These are phyloP conservation scores for Halenospora varia DNA, from an alignment of 495 filamentous ascomycete genomes.

Conservation along the genomic window DNA sequence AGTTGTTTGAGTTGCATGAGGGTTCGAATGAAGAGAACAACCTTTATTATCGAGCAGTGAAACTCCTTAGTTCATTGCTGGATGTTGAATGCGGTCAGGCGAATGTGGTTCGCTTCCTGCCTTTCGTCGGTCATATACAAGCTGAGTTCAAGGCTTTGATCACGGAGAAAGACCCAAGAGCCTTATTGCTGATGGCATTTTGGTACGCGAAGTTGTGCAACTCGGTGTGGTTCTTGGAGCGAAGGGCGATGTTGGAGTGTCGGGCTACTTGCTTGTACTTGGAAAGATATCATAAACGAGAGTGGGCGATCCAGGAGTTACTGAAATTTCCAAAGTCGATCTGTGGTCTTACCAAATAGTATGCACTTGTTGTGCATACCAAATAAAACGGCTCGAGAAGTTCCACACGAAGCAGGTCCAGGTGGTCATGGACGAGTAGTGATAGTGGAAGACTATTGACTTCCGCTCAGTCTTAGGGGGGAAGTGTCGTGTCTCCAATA, in stretches of 20 bases:
- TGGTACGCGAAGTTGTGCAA: conserved; percentile 37
- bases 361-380: too few relatives aligned
- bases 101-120: not conserved
- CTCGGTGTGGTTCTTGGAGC: conserved; percentile 36
- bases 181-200: conserved; percentile 36
- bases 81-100: not conserved
- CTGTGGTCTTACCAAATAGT: conserved; percentile 6
- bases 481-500: too few relatives aligned
- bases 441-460: too few relatives aligned
- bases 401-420: too few relatives aligned
- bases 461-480: too few relatives aligned
- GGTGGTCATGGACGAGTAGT: too few relatives aligned
- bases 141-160: not conserved
- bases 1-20: not conserved
- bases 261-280: conserved; percentile 31
- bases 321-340: conserved; percentile 11
- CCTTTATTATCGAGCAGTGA: not conserved
- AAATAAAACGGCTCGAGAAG: too few relatives aligned
- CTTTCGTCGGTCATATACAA: not conserved
- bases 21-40: not conserved
- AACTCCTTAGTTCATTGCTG: not conserved
- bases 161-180: conserved; percentile 27
- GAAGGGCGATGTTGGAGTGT: conserved; percentile 34
- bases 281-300: conserved; percentile 19
- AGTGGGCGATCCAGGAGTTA: conserved; percentile 2